These are phyloP conservation scores for Peronospora belbahrii DNA, from an alignment of 352 stramenopile genomes.

Conservation along the genomic window DNA sequence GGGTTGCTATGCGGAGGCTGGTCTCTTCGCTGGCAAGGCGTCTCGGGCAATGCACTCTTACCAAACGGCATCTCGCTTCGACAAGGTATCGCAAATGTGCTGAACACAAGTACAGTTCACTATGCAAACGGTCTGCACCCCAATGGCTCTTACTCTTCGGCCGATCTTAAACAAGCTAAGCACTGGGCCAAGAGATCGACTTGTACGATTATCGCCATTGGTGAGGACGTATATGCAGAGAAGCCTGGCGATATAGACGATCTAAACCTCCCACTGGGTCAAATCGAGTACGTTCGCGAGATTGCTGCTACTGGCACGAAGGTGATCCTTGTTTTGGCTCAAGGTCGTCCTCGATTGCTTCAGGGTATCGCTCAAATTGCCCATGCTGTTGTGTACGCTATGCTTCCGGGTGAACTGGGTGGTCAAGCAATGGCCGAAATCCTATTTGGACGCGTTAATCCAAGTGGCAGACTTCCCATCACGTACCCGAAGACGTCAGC, in stretches of 20 bases:
- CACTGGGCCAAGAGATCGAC: slow-evolving; percentile 8
- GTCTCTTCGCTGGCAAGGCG: slow-evolving; percentile 84
- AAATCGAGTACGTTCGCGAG: slow-evolving; percentile 74
- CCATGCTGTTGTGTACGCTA: slow-evolving; percentile 68
- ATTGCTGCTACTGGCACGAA: slow-evolving; percentile 66
- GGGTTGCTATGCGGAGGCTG: slow-evolving; percentile 73
- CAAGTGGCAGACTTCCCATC: slow-evolving; percentile 75
- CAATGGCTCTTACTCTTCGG: slow-evolving; percentile 45
- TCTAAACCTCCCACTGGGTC: slow-evolving; percentile 52
- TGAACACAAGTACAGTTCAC: slow-evolving; percentile 11
- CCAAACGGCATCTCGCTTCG: slow-evolving; percentile 60
- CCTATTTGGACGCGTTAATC: slow-evolving; percentile 69
- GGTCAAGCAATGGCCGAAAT: slow-evolving; percentile 84
- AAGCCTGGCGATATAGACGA: slow-evolving; percentile 86
- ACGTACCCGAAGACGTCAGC: slow-evolving; percentile 69
- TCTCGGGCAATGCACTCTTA: slow-evolving; percentile 52
- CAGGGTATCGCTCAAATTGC: slow-evolving; percentile 43
- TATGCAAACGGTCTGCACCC: slow-evolving; percentile 52
- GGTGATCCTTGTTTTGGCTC: slow-evolving; percentile 69
- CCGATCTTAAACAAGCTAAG: slow-evolving; percentile 35
- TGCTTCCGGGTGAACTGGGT: slow-evolving; percentile 74
- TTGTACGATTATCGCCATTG: slow-evolving; percentile 71
- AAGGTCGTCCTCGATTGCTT: slow-evolving; percentile 75
- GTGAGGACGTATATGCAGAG: slow-evolving; percentile 77
- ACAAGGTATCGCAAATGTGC: slow-evolving; percentile 39